Evolutionary conservation across 2,329 filamentous ascomycete genomes (phyloP), one percentile per base, ranked within the genome.

Genomic region (Hypoxylon sp.): DNA sequence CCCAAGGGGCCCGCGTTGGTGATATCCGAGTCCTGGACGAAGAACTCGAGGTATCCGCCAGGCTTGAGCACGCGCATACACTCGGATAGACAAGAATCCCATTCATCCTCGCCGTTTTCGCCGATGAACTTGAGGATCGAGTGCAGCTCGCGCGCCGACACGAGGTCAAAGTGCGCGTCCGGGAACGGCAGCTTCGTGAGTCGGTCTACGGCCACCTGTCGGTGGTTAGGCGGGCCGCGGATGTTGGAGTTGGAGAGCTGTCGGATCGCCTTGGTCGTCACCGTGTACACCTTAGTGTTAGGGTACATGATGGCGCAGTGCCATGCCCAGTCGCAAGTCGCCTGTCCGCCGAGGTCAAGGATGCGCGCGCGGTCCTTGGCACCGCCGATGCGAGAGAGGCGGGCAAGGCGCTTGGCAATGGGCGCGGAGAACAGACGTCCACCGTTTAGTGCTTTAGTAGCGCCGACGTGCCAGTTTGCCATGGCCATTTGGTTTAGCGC

Each of bases 261-360:
- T 26, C 84, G 81, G 59, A 88, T 79, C 6, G 84, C 74, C 71
- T 89, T 88, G 58, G 87, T 90, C 26, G 88, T 89, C 45, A 93
- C 90, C 0, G 93, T 97, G 75, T 92, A 95, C 44, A 97, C 84
- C 69, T 90, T 91, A 48, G 89, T 82, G 68, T 90, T 87, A 12
- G 90, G 90, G 71, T 92, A 94, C 69, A 93, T 88, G 37, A 89
- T 79, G 1, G 94, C 91, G 50, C 91, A 89, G 67, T 94, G 87
- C 94, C 94, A 99, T 15, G 90, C 93, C 94, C 94, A 99, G 71
- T 96, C 91, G 67, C 91, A 93, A 9, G 89, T 84, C 0, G 88
- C 80, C 67, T 93, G 87, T 32, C 92, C 92, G 37, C 90, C 91
- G 23, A 97, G 84, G 67, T 97, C 93, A 17, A 97, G 81, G 49